These are phyloP conservation scores for Tylopilus sp. DNA, from an alignment of 768 basidiomycete species.

Conservation along the genomic window DNA sequence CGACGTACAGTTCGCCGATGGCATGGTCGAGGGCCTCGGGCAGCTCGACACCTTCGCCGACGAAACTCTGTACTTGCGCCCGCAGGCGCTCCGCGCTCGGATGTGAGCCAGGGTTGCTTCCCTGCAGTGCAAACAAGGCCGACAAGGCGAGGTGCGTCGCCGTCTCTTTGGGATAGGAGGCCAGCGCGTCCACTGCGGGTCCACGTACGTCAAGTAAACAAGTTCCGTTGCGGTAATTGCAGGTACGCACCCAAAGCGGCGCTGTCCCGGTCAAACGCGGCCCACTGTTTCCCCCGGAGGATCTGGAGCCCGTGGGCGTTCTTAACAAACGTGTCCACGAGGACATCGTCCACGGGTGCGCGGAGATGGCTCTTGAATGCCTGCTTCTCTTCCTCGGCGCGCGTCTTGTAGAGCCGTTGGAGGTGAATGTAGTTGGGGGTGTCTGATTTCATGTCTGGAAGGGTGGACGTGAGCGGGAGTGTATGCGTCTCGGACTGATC, in stretches of 20 bases:
- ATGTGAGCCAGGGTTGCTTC: conserved; percentile 26
- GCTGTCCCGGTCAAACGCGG: conserved; percentile 48
- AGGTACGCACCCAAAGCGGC: conserved; percentile 43
- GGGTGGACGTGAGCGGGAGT: conserved; percentile 78
- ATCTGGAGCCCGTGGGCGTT: conserved; percentile 74
- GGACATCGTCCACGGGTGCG: conserved; percentile 44
- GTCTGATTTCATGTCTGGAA: conserved; percentile 96
- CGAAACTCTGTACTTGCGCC: conserved; percentile 44
- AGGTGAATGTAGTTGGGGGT: conserved; percentile 80
- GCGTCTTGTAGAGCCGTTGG: conserved; percentile 79
- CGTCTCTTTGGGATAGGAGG: conserved; percentile 48
- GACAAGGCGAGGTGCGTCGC: conserved; percentile 74
- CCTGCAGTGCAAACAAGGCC: conserved; percentile 42
- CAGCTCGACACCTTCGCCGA: conserved; percentile 48
- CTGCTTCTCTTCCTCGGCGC: conserved; percentile 67
- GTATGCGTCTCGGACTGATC: conserved; percentile 51
- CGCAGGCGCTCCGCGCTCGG: conserved; percentile 53
- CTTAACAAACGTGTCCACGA: conserved; percentile 73
- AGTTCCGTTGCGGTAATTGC: too few species aligned
- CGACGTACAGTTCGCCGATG: conserved; percentile 73
- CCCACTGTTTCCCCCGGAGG: conserved; percentile 62
- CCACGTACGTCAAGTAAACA: background rate
- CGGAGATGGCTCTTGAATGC: conserved; percentile 49
- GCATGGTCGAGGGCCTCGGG: conserved; percentile 56
- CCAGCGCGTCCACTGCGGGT: conserved; percentile 39